Evolutionary conservation across 192 early-diverging fungal species (phyloP).

Genomic region (Phlyctochytrium planicorne): DNA sequence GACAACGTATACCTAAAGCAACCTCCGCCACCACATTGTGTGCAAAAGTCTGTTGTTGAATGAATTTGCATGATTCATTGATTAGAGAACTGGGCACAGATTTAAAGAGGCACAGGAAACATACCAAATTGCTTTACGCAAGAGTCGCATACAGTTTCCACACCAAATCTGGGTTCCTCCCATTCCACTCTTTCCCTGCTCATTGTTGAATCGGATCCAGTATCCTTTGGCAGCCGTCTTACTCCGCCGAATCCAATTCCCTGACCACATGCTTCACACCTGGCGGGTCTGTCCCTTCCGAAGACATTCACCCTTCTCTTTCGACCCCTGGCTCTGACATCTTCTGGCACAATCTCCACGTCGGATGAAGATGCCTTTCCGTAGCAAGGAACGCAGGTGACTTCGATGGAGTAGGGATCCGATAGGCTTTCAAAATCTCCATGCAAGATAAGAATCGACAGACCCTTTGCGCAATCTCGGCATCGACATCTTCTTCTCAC

Average conservation of each 20-base stretch:
- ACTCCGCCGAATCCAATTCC: background rate
- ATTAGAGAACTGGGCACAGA: too few species aligned
- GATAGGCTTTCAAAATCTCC: background rate
- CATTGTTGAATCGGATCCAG: too few species aligned
- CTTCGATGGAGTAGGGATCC: background rate
- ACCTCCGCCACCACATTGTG: slow-evolving; percentile 31
- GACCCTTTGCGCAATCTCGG: background rate
- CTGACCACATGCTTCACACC: background rate
- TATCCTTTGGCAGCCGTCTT: too few species aligned
- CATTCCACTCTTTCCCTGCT: background rate
- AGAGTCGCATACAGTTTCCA: background rate
- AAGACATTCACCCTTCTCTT: background rate
- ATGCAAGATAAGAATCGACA: background rate
- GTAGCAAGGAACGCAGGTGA: background rate
- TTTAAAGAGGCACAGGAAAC: too few species aligned
- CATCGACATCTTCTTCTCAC: background rate
- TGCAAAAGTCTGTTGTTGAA: too few species aligned
- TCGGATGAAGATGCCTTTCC: background rate
- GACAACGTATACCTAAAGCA: too few species aligned
- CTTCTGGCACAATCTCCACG: background rate
- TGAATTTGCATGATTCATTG: too few species aligned
- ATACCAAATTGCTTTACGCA: background rate
- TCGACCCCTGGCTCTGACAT: background rate
- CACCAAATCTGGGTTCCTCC: background rate
- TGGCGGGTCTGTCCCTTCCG: background rate